These are phyloP conservation scores for Melampsora americana DNA, from an alignment of 1,284 basidiomycete genomes.

Conservation along the genomic window DNA sequence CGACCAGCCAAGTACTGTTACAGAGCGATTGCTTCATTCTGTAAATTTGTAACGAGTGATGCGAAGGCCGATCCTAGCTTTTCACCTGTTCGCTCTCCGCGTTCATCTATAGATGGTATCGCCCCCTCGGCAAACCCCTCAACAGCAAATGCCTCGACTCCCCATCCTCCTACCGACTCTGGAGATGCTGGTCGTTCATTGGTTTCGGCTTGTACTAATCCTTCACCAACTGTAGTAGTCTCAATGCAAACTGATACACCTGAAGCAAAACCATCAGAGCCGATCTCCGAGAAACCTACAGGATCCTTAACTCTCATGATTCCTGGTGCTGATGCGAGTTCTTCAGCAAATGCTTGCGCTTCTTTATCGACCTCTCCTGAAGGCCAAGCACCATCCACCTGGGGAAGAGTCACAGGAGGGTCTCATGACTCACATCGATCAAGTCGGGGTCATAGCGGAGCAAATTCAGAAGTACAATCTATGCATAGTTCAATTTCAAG, in stretches of 20 bases:
- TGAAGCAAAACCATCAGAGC: background rate
- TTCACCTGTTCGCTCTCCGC: background rate
- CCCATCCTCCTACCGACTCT: background rate
- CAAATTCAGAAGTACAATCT: background rate
- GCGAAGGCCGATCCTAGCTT: conserved; percentile 42
- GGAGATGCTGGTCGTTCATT: background rate
- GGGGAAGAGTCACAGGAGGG: conserved; percentile 19
- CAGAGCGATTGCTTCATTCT: conserved; percentile 54
- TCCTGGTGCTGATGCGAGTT: background rate
- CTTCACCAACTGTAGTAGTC: background rate
- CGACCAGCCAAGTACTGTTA: conserved; percentile 55
- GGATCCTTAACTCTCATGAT: background rate
- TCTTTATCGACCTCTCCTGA: conserved; percentile 30
- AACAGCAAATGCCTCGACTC: background rate
- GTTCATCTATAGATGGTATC: background rate
- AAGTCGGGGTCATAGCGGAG: background rate
- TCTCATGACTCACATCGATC: conserved; percentile 1
- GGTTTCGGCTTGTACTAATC: background rate
- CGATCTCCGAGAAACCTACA: background rate
- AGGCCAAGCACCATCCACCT: conserved; percentile 50
- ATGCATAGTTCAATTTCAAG: background rate
- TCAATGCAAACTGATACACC: conserved; percentile 5
- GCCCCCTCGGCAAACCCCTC: background rate
- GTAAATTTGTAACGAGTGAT: conserved; percentile 52
- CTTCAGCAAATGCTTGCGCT: background rate